Percentiles rank a stretch among this genome's conserved stretches.
Evolutionary conservation across 352 stramenopile species (phyloP).

Genomic region (Phytopythium mirpurense): DNA sequence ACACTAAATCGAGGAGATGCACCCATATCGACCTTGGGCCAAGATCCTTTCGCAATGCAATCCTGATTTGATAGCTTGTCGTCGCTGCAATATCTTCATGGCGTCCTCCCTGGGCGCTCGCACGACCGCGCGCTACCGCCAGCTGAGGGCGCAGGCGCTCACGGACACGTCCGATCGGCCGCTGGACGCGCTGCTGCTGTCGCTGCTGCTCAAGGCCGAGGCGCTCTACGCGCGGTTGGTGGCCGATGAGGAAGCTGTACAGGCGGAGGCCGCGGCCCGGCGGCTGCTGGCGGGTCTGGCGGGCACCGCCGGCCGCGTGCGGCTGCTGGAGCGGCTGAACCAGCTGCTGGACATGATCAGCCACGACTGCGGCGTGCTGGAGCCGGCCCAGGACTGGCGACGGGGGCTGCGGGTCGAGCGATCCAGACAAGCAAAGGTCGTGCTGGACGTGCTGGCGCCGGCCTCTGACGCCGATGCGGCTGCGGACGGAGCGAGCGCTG

Average conservation of each 20-base stretch:
- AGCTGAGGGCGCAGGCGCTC: neutral
- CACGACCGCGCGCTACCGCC: neutral
- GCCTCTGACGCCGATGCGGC: neutral
- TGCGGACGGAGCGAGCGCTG: neutral
- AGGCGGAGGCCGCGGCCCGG: neutral
- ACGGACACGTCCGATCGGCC: neutral
- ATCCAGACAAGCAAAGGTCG: neutral
- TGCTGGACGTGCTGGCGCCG: too few relatives aligned
- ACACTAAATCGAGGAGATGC: too few relatives aligned
- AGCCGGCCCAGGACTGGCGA: neutral
- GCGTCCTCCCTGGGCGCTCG: too few relatives aligned
- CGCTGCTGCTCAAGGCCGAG: conserved; percentile 1
- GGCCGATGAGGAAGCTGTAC: neutral
- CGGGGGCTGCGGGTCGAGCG: neutral
- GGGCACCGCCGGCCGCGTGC: neutral
- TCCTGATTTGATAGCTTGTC: too few relatives aligned
- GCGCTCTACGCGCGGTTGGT: neutral
- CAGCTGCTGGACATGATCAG: neutral
- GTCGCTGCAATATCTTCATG: too few relatives aligned
- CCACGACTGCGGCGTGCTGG: neutral
- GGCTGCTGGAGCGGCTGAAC: neutral
- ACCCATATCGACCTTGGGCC: too few relatives aligned
- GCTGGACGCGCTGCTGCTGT: conserved; percentile 2
- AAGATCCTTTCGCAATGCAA: too few relatives aligned
- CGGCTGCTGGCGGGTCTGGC: neutral